Conservation (phyloP, 192 early-diverging fungal genomes). For the Mortierella alpina region DNA sequence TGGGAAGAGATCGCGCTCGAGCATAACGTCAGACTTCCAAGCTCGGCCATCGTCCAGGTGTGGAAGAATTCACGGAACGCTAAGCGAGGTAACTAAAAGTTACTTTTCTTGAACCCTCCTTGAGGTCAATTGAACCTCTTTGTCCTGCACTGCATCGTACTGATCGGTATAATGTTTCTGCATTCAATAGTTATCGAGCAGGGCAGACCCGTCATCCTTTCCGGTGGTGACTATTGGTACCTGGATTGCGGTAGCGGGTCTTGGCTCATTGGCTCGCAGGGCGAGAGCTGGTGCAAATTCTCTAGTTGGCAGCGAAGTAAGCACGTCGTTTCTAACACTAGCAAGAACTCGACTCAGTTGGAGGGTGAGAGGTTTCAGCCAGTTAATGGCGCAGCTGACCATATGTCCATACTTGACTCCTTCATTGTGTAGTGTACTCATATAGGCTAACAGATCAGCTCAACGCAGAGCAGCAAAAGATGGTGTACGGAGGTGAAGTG, state of each 20-base stretch:
- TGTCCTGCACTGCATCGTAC: constrained; percentile 74
- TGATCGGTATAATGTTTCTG: constrained; percentile 56
- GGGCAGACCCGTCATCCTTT: constrained; percentile 76
- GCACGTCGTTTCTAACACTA: background rate
- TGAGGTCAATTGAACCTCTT: constrained; percentile 44
- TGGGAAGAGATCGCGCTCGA: constrained; percentile 51
- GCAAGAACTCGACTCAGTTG: background rate
- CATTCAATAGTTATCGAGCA: constrained; percentile 61
- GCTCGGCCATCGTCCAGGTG: constrained; percentile 41
- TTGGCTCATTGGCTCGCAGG: constrained; percentile 63
- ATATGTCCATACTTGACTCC: background rate
- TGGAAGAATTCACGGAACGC: constrained; percentile 45
- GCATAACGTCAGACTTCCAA: constrained; percentile 29
- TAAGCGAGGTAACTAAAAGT: constrained; percentile 20
- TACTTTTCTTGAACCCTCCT: background rate
- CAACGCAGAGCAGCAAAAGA: constrained; percentile 32
- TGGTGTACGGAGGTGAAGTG: constrained; percentile 66
- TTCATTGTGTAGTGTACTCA: constrained; percentile 29
- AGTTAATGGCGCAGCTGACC: background rate
- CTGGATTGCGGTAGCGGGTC: constrained; percentile 82
- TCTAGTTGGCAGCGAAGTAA: constrained; percentile 47
- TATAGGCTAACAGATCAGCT: constrained; percentile 34
- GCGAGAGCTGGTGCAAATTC: constrained; percentile 46
- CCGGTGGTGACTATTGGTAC: constrained; percentile 75
- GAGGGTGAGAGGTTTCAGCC: background rate